phyloP scores from a whole-genome alignment of 768 basidiomycete species.

The Cyathus striatus region DNA sequence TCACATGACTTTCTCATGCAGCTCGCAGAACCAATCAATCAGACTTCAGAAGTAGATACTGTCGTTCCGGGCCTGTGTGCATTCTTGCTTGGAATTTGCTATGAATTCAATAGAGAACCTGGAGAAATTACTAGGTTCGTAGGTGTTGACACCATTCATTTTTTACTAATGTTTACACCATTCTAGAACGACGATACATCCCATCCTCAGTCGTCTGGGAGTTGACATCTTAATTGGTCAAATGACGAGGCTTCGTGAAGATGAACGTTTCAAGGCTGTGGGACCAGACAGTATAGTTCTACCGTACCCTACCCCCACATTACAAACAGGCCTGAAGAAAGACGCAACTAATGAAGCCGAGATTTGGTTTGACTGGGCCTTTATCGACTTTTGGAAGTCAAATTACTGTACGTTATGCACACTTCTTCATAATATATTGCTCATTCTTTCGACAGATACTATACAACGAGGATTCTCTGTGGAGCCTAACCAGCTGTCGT shows the following conservation, averaged over 20 bases:
- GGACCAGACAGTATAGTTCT: slow-evolving; percentile 81
- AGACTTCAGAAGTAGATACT: slow-evolving; percentile 78
- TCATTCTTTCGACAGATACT: slow-evolving; percentile 43
- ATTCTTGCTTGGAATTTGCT: slow-evolving; percentile 89
- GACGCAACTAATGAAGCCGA: slow-evolving; percentile 64
- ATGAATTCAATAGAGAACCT: slow-evolving; percentile 94
- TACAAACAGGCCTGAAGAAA: slow-evolving; percentile 26
- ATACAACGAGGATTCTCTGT: slow-evolving; percentile 68
- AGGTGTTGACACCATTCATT: background rate
- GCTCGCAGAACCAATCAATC: slow-evolving; percentile 95
- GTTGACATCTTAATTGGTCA: slow-evolving; percentile 85
- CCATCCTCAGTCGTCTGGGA: slow-evolving; percentile 86
- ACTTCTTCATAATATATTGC: background rate
- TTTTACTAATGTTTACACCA: background rate
- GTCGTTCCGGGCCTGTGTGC: slow-evolving; percentile 87
- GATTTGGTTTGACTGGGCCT: slow-evolving; percentile 97
- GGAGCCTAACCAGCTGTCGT: slow-evolving; percentile 62
- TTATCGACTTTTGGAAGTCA: slow-evolving; percentile 98
- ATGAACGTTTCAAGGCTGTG: slow-evolving; percentile 87
- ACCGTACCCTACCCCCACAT: slow-evolving; percentile 36
- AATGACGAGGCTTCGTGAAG: slow-evolving; percentile 84
- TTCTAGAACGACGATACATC: slow-evolving; percentile 73
- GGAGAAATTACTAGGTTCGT: slow-evolving; percentile 90
- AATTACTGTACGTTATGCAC: slow-evolving; percentile 72
- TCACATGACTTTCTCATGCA: slow-evolving; percentile 3